These are phyloP conservation scores for Penicillium dipodomyicola DNA, from an alignment of 495 filamentous ascomycete species.

Conservation along the genomic window DNA sequence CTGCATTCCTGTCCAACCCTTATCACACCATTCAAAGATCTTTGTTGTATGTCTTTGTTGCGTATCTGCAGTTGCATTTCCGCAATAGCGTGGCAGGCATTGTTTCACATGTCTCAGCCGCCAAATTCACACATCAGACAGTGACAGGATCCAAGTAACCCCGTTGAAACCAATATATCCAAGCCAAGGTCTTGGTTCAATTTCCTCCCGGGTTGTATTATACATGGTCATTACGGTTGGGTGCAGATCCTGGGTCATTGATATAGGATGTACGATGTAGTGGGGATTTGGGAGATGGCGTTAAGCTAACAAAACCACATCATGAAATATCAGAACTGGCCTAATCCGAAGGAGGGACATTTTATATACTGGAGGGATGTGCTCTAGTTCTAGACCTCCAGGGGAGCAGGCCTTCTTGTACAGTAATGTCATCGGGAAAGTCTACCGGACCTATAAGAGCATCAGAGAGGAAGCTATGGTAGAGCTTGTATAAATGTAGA, in stretches of 20 bases:
- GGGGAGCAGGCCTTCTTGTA: not conserved
- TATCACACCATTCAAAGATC: not conserved
- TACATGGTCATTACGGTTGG: not conserved
- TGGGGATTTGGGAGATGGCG: not conserved
- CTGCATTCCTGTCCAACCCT: not conserved
- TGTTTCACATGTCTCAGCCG: constrained; percentile 23
- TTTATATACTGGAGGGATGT: not conserved
- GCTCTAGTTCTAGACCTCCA: not conserved
- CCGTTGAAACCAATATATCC: not conserved
- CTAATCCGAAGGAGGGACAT: not conserved
- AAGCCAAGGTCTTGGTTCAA: not conserved
- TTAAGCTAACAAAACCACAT: not conserved
- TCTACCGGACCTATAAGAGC: not conserved
- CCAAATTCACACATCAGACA: not conserved
- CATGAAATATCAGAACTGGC: not conserved
- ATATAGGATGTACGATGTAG: not conserved
- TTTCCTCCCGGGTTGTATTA: not conserved
- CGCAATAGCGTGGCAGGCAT: constrained; percentile 12
- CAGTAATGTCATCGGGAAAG: not conserved
- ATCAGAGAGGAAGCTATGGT: not conserved
- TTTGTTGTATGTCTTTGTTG: constrained; percentile 10
- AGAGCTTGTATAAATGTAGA: not conserved
- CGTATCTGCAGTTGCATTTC: not conserved
- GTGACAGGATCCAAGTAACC: not conserved
- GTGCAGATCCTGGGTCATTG: not conserved